Evolutionary conservation across 2,329 filamentous ascomycete genomes (phyloP), one percentile per base, ranked within the genome.

Genomic region (Calycina marina): DNA sequence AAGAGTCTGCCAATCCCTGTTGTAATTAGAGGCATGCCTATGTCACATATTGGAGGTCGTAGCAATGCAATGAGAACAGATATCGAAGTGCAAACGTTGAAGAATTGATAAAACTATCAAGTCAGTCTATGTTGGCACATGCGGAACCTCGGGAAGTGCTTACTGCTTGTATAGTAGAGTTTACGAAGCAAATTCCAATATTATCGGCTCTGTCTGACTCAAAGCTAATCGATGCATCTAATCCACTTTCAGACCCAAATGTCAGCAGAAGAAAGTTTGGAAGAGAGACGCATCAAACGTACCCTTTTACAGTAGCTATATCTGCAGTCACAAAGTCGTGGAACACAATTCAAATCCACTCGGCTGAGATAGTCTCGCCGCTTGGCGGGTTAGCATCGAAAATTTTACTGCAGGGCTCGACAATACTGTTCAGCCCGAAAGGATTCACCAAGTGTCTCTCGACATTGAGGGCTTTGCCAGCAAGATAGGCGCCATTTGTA

Each of bases 301-400:
- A 41, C 41, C 41, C 40, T 31, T 34, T 40, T 4, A 40, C 35
- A 18, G 41, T 39, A 17, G 30, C 18, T 8, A 44, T 49, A 42
- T 67, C 68, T 15, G 57, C 63, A 4, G 68, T 69, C 4, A 68
- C 57, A 58, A 70, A 67, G 46, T 75, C 71, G 50, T 74, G 71
- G 39, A 75, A 75, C 13, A 62, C 69, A 6, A 65, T 61, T 18
- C 71, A 59, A 22, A 76, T 51, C 70, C 70, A 76, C 48, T 74
- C 67, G 4, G 69, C 68, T 11, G 45, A 37, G 12, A 37, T 44
- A 8, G 8, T 9, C 14, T 14, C 9, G 9, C 25, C 25, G 14
- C 25, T 28, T 22, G 20, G 8, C n/a, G 20, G 20, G n/a, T 22
- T 22, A 22, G 8, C 20, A 22, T 8, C n/a, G 8, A 9, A n/a